phyloP scores from a whole-genome alignment of 2,329 filamentous ascomycete genomes.

The Ophiocordyceps camponoti-rufipedis region DNA sequence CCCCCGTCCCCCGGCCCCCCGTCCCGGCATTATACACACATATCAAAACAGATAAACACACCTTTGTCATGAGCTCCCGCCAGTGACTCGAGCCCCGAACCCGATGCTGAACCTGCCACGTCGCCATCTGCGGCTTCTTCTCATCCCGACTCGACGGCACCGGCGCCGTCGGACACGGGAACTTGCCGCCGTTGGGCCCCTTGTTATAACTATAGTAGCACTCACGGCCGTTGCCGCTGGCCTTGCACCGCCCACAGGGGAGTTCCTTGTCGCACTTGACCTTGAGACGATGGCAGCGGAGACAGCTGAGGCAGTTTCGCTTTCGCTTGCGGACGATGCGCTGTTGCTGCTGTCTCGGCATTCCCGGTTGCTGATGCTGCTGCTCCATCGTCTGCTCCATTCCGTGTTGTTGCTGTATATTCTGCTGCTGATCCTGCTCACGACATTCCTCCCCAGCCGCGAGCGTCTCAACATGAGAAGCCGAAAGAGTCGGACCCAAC shows the following conservation, averaged over 20 bases:
- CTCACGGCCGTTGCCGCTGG: constrained; percentile 15
- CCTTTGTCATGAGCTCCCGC: constrained; percentile 18
- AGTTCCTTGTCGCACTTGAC: constrained; percentile 20
- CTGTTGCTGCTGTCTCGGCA: neutral
- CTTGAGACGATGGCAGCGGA: constrained; percentile 17
- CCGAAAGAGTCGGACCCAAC: neutral
- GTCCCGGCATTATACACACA: too few species aligned
- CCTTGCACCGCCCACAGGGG: constrained; percentile 15
- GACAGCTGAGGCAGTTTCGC: constrained; percentile 16
- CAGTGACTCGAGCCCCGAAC: constrained; percentile 17
- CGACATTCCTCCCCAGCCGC: neutral
- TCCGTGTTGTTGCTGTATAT: neutral
- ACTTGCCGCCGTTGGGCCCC: constrained; percentile 16
- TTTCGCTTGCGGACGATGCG: constrained; percentile 16
- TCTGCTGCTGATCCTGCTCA: neutral
- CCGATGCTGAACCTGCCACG: constrained; percentile 16
- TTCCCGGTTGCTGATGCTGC: neutral
- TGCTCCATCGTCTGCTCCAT: neutral
- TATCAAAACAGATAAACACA: constrained; percentile 3
- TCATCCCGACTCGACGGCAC: constrained; percentile 8
- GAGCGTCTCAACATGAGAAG: neutral
- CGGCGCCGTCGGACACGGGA: constrained; percentile 12
- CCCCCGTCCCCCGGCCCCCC: too few species aligned
- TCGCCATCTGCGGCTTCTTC: constrained; percentile 11
- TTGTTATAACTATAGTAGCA: constrained; percentile 20